Conservation (phyloP, 1,284 basidiomycete species). For the Microbotryomycetes sp. region DNA sequence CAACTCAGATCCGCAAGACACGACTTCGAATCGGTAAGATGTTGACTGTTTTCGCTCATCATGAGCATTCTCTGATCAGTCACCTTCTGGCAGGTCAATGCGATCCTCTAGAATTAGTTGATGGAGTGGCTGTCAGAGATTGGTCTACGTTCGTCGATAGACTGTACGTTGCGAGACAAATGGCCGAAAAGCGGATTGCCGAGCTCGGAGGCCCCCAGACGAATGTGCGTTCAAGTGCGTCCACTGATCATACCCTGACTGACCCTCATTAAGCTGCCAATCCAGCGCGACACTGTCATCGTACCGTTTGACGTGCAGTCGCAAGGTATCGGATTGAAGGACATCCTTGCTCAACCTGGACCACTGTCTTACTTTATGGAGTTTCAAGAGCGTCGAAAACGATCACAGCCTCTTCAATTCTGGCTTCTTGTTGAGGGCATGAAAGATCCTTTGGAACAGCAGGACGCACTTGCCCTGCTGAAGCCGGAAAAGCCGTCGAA, state of each 20-base stretch:
- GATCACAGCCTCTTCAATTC: constrained; percentile 83
- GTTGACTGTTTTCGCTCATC: not conserved
- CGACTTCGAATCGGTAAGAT: constrained; percentile 48
- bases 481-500: not conserved
- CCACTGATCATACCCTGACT: too few species aligned
- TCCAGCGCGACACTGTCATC: not conserved
- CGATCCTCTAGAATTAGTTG: constrained; percentile 60
- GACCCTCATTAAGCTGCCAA: too few species aligned
- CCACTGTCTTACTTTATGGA: constrained; percentile 95
- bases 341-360: constrained; percentile 76
- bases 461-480: not conserved
- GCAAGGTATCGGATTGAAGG: constrained; percentile 49
- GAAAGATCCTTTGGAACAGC: constrained; percentile 84
- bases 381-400: constrained; percentile 84
- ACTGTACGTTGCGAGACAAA: constrained; percentile 76
- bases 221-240: too few species aligned
- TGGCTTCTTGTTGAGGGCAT: constrained; percentile 96
- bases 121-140: constrained; percentile 51
- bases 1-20: constrained; percentile 75
- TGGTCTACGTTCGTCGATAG: constrained; percentile 74
- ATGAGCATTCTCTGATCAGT: not conserved
- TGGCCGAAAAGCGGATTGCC: constrained; percentile 75
- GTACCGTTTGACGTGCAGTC: not conserved
- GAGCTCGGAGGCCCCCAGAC: constrained; percentile 68
- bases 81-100: constrained; percentile 7